A percentile compares a stretch with the other conserved stretches of the same genome.
phyloP scores from a whole-genome alignment of 176 grass and related monocot species.

The Oryza glumipatula region DNA sequence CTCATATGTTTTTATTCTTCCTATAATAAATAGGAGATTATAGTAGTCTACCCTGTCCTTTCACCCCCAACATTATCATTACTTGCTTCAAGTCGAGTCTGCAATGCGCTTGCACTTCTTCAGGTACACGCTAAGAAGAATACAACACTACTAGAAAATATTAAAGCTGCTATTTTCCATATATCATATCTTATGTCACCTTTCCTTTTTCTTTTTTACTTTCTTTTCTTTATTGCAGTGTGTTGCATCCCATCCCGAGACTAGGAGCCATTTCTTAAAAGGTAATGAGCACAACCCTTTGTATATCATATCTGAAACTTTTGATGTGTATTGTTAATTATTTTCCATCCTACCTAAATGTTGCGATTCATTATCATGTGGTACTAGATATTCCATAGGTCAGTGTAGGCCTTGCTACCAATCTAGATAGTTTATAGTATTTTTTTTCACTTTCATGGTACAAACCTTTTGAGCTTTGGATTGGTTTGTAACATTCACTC shows the following conservation, averaged over 20 bases:
- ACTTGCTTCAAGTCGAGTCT: conserved; percentile 67
- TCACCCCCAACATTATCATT: conserved; percentile 63
- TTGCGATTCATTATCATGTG: background rate
- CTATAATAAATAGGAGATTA: conserved; percentile 67
- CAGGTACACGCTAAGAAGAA: conserved; percentile 55
- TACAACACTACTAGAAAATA: background rate
- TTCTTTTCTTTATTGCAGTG: conserved; percentile 55
- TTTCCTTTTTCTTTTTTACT: conserved; percentile 1
- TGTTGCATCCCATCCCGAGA: conserved; percentile 81
- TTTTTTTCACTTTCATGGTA: background rate
- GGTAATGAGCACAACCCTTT: conserved; percentile 46
- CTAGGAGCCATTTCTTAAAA: conserved; percentile 68
- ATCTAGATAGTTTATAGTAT: background rate
- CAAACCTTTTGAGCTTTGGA: background rate
- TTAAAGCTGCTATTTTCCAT: background rate
- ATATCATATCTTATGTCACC: conserved; percentile 10
- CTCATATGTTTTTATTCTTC: background rate
- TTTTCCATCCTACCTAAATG: background rate
- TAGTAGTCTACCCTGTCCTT: conserved; percentile 73
- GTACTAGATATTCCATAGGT: background rate
- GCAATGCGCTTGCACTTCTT: conserved; percentile 83
- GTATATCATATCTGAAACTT: background rate
- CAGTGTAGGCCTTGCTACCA: background rate
- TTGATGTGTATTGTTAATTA: conserved; percentile 29
- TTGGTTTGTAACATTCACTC: background rate